Evolutionary conservation across 2,329 filamentous ascomycete species (phyloP), one percentile per base, ranked within the genome.

Genomic region (Penicillium corylophilum): DNA sequence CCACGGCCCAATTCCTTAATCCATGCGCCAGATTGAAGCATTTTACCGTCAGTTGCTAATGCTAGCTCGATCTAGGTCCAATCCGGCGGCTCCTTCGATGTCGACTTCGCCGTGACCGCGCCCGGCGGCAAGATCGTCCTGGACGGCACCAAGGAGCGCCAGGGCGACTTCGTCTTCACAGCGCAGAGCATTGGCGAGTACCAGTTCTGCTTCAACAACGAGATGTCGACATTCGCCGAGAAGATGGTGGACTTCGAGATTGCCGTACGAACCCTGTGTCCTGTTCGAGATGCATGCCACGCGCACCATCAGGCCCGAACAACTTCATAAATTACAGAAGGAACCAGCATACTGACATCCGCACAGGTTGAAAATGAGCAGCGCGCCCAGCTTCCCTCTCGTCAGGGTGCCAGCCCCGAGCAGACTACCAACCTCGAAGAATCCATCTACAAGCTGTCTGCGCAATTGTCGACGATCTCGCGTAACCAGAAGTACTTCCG

Each of bases 401-500:
- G 95, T 75, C 90, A 91, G 74, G 92, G 91, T 56, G 88, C 90
- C 41, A 84, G 86, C 45, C 87, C 90, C 46, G 94, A 99, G 74
- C 92, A 97, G 74, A 94, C 93, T 1, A 86, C 86, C 42, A 83
- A 84, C 7, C 82, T 99, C 44, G 93, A 97, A 73, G 93, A 99
- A 77, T 93, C 90, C 36, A 88, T 97, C 65, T 90, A 94, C 79
- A 96, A 96, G 79, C 82, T 99, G 54, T 96, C 91, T 12, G 87
- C 90, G 58, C 90, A 95, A 70, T 79, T 99, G 45, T 96, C 91
- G 13, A 96, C 92, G 56, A 94, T 99, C 69, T 91, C 89, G 38
- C 85, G 94, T 67, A 96, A 96, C 79, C 94, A 99, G 70, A 99
- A 99, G 74, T 99, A 99, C 80, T 99, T 99, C 85, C 89, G 95